Conservation (phyloP, 2,329 filamentous ascomycete species). For the Clonostachys rosea region DNA sequence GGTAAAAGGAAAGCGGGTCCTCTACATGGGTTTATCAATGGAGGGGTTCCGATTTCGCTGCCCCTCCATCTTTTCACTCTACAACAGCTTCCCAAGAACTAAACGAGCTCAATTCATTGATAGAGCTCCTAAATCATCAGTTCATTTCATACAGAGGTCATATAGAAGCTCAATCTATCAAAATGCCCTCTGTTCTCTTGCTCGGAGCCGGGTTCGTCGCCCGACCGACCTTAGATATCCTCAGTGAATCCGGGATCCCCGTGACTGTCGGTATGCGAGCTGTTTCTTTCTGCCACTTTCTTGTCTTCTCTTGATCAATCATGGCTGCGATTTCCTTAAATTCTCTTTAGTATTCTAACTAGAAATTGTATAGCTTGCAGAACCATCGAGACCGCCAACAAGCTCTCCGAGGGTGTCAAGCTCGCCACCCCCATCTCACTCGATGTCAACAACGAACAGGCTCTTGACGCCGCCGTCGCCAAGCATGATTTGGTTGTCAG, state of each 20-base stretch:
- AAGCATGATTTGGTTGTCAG: constrained; percentile 76
- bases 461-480: constrained; percentile 75
- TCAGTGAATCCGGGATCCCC: constrained; percentile 52
- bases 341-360: no score
- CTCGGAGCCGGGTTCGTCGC: constrained; percentile 56
- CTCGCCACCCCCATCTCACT: constrained; percentile 74
- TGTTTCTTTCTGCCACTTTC: not conserved
- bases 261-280: constrained; percentile 60
- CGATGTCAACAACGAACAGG: constrained; percentile 72
- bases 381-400: constrained; percentile 72
- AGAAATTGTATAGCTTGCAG: constrained; percentile 60
- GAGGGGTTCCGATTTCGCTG: no score
- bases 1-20: no score
- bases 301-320: not conserved
- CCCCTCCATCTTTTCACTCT: no score
- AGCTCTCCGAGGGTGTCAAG: constrained; percentile 67
- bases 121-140: no score
- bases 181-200: constrained; percentile 24
- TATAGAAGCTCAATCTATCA: not conserved
- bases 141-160: not conserved
- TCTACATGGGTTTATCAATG: no score
- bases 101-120: no score
- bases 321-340: no score
- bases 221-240: constrained; percentile 59
- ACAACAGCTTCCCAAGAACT: no score